Base-by-base conservation (phyloP, 208 protist species). In the Phytomonas sp. region DNA sequence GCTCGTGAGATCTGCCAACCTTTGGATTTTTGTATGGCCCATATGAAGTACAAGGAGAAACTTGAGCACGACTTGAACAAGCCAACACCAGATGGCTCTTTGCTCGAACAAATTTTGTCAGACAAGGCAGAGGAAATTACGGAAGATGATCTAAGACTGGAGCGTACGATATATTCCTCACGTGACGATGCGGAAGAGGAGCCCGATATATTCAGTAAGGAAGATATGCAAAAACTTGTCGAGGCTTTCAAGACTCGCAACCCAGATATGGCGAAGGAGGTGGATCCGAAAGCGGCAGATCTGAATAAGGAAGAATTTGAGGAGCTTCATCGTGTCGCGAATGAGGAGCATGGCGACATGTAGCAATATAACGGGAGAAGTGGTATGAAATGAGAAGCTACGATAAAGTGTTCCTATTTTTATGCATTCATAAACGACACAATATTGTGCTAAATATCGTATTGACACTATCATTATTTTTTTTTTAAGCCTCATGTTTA, bases 131-230 rank as follows among this genome's bases (percentile, higher is more conserved):
- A 77, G 40, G 66, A 77, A 46, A 85, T 90, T 33, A 75, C 83
- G 9, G 36, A 66, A 31, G 78, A 91, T 40, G 80, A 89, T 59
- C 73, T 85, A 67, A 79, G 93, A 36, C 72, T 92, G 65, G 89
- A 95, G 69, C 70, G 70, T 33, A 86, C 92, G 77, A 89, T 93
- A 79, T 75, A 89, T 71, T 75, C 77, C 5, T 79, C 90, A 69
- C 72, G 72, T 6, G 69, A 73, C 2, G 81, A 88, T 43, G 75
- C 87, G 32, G 76, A 79, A 11, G 70, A 77, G 56, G 68, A 77
- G 8, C 72, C 85, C 3, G 80, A 81, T 26, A 78, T 95, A 30
- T 91, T 89, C 34, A 75, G 76, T 9, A 83, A 87, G 36, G 83
- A 91, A 0, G 86, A 95, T 60, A 79, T 95, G 23, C 62, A 61